Conservation (phyloP, 1,139 yeast species). For the Eremothecium cymbalariae region DNA sequence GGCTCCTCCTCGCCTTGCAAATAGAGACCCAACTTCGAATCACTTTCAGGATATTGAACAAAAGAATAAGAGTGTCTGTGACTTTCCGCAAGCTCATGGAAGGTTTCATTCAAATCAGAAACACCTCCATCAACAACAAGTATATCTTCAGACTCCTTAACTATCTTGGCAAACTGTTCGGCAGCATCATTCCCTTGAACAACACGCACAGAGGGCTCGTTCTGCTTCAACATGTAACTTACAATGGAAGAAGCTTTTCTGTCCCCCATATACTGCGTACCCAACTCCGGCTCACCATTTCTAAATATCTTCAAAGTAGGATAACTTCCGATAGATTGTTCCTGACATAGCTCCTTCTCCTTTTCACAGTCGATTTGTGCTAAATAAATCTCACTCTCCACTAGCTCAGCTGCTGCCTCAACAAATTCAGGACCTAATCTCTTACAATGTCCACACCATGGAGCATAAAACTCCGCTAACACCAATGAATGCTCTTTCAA, state of each 20-base stretch:
- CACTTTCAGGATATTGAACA: constrained; percentile 38
- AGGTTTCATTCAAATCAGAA: constrained; percentile 21
- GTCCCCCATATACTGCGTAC: constrained; percentile 70
- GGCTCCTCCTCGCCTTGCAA: constrained; percentile 33
- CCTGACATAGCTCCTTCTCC: constrained; percentile 70
- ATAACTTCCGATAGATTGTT: constrained; percentile 75
- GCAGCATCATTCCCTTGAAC: constrained; percentile 44
- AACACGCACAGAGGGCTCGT: constrained; percentile 67
- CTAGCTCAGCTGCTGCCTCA: constrained; percentile 71
- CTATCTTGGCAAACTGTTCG: constrained; percentile 39
- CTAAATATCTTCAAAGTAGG: constrained; percentile 86
- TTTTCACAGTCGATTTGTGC: constrained; percentile 93
- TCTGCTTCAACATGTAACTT: constrained; percentile 71
- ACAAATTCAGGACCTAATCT: constrained; percentile 85
- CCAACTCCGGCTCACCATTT: constrained; percentile 41
- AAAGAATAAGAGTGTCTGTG: constrained; percentile 59
- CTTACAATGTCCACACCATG: constrained; percentile 99
- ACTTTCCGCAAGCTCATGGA: constrained; percentile 22
- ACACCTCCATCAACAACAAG: constrained; percentile 25
- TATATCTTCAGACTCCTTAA: constrained; percentile 11
- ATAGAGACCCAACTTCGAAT: constrained; percentile 24
- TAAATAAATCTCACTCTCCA: constrained; percentile 58
- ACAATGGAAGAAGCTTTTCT: constrained; percentile 74
- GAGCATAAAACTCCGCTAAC: constrained; percentile 92
- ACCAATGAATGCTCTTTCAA: constrained; percentile 68